These are phyloP conservation scores for Oidiodendron maius DNA, from an alignment of 495 filamentous ascomycete species.

Conservation along the genomic window DNA sequence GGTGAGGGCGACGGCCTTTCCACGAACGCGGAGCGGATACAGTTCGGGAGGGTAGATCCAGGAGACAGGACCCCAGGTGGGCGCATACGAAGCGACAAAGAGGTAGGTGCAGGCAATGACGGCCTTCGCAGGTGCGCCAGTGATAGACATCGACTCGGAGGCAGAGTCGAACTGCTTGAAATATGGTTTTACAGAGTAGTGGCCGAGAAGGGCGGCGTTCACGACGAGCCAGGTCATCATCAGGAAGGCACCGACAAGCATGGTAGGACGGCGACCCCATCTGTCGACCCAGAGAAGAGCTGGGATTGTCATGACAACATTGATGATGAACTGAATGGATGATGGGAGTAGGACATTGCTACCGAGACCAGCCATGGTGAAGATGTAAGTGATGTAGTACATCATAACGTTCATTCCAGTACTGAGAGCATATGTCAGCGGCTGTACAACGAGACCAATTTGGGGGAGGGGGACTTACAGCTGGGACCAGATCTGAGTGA, in stretches of 20 bases:
- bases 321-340: conserved; percentile 70
- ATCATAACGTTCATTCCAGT: too few species aligned
- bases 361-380: conserved; percentile 63
- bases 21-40: conserved; percentile 65
- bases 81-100: conserved; percentile 69
- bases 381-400: conserved; percentile 55
- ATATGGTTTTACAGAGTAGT: conserved; percentile 31
- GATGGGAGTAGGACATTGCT: conserved; percentile 59
- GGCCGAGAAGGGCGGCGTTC: conserved; percentile 62
- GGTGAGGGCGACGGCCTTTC: conserved; percentile 66
- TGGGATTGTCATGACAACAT: conserved; percentile 51
- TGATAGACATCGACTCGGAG: conserved; percentile 40
- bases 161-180: conserved; percentile 29
- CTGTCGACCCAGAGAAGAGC: conserved; percentile 51
- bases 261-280: conserved; percentile 56
- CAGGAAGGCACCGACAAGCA: conserved; percentile 57
- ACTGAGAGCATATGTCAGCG: too few species aligned
- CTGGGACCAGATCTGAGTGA: conserved; percentile 81
- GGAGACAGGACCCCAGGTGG: conserved; percentile 66
- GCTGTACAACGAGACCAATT: too few species aligned
- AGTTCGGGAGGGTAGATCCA: conserved; percentile 78
- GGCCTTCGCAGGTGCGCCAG: conserved; percentile 56
- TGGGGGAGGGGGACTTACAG: too few species aligned
- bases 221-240: conserved; percentile 66
- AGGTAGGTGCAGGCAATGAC: conserved; percentile 76